A percentile compares a stretch with the other conserved stretches of the same genome.
Conservation (phyloP, 768 basidiomycete genomes). For the Pilatotrama ljubarskyi region DNA sequence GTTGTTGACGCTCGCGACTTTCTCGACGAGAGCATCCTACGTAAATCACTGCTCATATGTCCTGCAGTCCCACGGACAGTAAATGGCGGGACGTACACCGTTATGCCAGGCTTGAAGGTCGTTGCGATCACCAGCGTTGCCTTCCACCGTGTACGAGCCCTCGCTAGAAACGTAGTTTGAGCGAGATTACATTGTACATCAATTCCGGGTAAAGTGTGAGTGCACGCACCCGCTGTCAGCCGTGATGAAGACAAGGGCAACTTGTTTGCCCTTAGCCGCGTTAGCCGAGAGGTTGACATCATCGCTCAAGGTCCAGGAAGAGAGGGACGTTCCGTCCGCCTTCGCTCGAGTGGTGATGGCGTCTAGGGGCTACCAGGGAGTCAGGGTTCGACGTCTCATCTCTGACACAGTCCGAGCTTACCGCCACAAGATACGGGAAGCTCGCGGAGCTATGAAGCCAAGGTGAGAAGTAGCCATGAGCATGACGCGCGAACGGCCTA, state of each 20-base stretch:
- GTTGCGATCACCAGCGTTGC: constrained; percentile 36
- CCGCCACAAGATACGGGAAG: constrained; percentile 52
- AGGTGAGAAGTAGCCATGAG: background rate
- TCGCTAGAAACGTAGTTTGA: constrained; percentile 18
- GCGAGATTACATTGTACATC: background rate
- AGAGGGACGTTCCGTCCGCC: constrained; percentile 41
- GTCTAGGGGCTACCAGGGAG: constrained; percentile 29
- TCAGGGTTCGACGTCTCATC: background rate
- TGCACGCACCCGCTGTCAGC: constrained; percentile 31
- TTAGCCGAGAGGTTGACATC: constrained; percentile 47
- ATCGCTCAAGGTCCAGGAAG: constrained; percentile 48
- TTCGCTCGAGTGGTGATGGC: constrained; percentile 44
- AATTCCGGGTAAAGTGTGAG: background rate
- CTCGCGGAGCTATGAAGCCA: constrained; percentile 42
- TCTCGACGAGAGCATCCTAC: constrained; percentile 37
- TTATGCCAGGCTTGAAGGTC: constrained; percentile 30
- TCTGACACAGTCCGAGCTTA: constrained; percentile 20
- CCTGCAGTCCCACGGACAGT: no score
- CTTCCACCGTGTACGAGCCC: constrained; percentile 35
- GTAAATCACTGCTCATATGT: background rate
- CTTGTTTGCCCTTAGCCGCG: constrained; percentile 48
- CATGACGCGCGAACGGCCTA: background rate
- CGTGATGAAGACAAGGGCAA: constrained; percentile 58
- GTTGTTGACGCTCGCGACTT: constrained; percentile 53
- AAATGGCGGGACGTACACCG: constrained; percentile 20